Conservation (phyloP, 140 eudicot genomes). For the Stevia rebaudiana region DNA sequence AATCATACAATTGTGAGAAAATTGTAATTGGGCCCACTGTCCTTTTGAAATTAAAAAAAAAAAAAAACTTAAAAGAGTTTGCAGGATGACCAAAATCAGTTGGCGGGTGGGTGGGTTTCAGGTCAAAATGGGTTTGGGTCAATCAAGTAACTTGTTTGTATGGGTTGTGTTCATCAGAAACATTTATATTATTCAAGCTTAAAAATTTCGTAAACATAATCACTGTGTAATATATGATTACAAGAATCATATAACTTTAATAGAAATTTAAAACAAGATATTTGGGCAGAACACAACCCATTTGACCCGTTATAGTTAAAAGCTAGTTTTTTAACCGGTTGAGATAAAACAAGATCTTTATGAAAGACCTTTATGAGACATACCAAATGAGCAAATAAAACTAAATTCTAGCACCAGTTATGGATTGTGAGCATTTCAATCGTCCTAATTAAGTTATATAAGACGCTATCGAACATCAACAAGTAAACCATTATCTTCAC, state of each 20-base stretch:
- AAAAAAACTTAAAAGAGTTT: no score
- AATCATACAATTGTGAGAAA: no score
- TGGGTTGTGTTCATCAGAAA: background rate
- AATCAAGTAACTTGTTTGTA: background rate
- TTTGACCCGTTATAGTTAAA: background rate
- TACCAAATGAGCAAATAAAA: background rate
- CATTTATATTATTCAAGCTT: background rate
- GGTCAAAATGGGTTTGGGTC: background rate
- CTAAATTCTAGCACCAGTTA: background rate
- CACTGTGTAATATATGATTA: background rate
- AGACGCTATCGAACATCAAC: background rate
- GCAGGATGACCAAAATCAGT: no score
- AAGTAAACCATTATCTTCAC: background rate
- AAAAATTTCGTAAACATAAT: background rate
- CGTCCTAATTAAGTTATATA: conserved; percentile 11
- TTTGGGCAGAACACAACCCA: background rate
- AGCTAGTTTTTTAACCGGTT: conserved; percentile 13
- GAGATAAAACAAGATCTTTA: conserved; percentile 32
- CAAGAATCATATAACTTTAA: background rate
- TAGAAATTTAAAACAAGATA: background rate
- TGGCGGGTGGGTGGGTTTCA: conserved; percentile 21
- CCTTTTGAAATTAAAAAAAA: no score
- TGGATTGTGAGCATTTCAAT: background rate
- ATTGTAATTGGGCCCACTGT: no score
- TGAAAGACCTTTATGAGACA: no score